phyloP scores from a whole-genome alignment of 805 yeast genomes.

The Torulaspora gathmanii region DNA sequence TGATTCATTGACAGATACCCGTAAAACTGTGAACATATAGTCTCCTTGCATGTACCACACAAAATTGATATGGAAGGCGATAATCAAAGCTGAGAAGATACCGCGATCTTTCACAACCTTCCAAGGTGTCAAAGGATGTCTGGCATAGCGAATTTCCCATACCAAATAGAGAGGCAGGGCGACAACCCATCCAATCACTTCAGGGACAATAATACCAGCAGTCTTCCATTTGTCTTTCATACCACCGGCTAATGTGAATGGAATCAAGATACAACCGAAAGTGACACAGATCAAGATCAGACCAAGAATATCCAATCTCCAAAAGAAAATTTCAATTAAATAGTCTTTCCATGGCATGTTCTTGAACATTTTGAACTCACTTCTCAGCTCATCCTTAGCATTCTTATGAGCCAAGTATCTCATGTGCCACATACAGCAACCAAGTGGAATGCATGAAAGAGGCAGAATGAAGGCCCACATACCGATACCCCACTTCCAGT shows the following conservation, averaged over 20 bases:
- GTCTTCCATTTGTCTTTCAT: constrained; percentile 46
- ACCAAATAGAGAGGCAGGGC: constrained; percentile 48
- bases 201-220: constrained; percentile 58
- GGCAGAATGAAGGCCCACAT: constrained; percentile 61
- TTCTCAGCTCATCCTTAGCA: constrained; percentile 36
- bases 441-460: constrained; percentile 45
- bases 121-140: constrained; percentile 53
- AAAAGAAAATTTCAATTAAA: constrained; percentile 42
- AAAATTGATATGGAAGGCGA: constrained; percentile 52
- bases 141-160: constrained; percentile 55
- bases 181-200: constrained; percentile 50
- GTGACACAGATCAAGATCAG: constrained; percentile 49
- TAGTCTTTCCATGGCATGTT: constrained; percentile 20
- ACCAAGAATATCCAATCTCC: constrained; percentile 62
- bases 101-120: constrained; percentile 55
- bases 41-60: constrained; percentile 65
- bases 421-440: constrained; percentile 46
- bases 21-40: constrained; percentile 56
- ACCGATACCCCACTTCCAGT: constrained; percentile 53
- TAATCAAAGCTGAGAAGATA: constrained; percentile 56
- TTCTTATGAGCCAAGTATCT: constrained; percentile 41
- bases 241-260: constrained; percentile 69
- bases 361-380: constrained; percentile 24
- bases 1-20: constrained; percentile 55
- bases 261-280: constrained; percentile 58